Percentiles rank a stretch among this genome's conserved stretches.
Evolutionary conservation across 1,139 yeast genomes (phyloP).

Genomic region (Kurtzmaniella natalensis): DNA sequence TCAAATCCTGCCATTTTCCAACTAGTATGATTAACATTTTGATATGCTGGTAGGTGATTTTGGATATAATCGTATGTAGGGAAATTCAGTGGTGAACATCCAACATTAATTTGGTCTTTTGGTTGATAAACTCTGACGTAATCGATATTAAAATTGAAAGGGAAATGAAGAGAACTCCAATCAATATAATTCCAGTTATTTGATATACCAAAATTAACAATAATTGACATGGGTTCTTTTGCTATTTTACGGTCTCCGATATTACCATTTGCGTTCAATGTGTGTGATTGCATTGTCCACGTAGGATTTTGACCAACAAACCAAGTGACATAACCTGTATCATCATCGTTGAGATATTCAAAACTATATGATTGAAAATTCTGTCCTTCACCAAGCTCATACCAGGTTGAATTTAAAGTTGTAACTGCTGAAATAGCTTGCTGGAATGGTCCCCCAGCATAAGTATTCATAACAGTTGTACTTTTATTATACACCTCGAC

Average conservation of each 20-base stretch:
- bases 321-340: constrained; percentile 25
- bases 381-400: constrained; percentile 18
- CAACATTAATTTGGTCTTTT: constrained; percentile 14
- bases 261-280: constrained; percentile 26
- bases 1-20: constrained; percentile 22
- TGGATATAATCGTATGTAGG: constrained; percentile 24
- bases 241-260: constrained; percentile 22
- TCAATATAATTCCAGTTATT: constrained; percentile 30
- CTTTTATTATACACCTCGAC: constrained; percentile 18
- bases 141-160: constrained; percentile 22
- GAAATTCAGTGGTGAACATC: constrained; percentile 23
- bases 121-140: constrained; percentile 28
- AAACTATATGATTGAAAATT: constrained; percentile 22
- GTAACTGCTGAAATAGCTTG: constrained; percentile 26
- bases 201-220: constrained; percentile 26
- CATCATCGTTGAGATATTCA: constrained; percentile 21
- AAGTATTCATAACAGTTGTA: constrained; percentile 24
- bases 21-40: constrained; percentile 19
- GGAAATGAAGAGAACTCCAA: constrained; percentile 24
- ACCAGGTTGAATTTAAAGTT: constrained; percentile 23
- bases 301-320: constrained; percentile 22
- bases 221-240: constrained; percentile 25
- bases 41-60: constrained; percentile 17
- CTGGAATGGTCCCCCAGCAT: constrained; percentile 29
- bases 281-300: constrained; percentile 18